Conservation (phyloP, 1,139 yeast genomes). For the Candida neerlandica region DNA sequence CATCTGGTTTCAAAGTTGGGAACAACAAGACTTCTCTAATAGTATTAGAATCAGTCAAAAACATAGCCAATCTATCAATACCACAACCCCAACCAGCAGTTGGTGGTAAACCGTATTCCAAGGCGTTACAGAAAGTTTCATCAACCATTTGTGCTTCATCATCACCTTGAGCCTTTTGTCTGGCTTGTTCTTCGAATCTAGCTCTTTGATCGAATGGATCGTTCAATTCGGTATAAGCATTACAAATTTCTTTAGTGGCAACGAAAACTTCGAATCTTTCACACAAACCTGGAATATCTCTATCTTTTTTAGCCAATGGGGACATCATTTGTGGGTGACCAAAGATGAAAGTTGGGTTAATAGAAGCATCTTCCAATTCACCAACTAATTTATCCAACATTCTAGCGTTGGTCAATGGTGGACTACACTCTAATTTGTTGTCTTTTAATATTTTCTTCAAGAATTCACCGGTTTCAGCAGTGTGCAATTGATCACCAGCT, state of each 20-base stretch:
- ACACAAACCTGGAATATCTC: constrained; percentile 90
- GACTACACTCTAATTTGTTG: constrained; percentile 87
- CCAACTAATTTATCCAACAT: constrained; percentile 98
- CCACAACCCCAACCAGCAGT: constrained; percentile 99
- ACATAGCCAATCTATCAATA: constrained; percentile 97
- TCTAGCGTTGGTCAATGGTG: constrained; percentile 97
- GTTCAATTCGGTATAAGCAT: constrained; percentile 98
- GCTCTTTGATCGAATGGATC: constrained; percentile 98
- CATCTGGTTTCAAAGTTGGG: constrained; percentile 98
- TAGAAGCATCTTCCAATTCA: constrained; percentile 86
- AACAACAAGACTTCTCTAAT: constrained; percentile 96
- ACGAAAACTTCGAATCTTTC: constrained; percentile 98
- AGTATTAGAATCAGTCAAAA: constrained; percentile 93
- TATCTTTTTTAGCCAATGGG: constrained; percentile 95
- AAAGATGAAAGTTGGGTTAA: constrained; percentile 96
- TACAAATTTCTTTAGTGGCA: constrained; percentile 97
- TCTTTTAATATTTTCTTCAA: constrained; percentile 77
- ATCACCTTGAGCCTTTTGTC: constrained; percentile 98
- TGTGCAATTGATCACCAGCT: constrained; percentile 91
- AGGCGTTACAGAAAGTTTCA: constrained; percentile 95
- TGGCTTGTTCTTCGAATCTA: constrained; percentile 98
- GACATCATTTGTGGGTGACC: constrained; percentile 99
- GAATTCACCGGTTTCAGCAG: constrained; percentile 90
- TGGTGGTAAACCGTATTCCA: constrained; percentile 98
- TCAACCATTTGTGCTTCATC: constrained; percentile 97